These are phyloP conservation scores for Kalaharituber pfeilii DNA, from an alignment of 2,329 filamentous ascomycete genomes.

Conservation along the genomic window DNA sequence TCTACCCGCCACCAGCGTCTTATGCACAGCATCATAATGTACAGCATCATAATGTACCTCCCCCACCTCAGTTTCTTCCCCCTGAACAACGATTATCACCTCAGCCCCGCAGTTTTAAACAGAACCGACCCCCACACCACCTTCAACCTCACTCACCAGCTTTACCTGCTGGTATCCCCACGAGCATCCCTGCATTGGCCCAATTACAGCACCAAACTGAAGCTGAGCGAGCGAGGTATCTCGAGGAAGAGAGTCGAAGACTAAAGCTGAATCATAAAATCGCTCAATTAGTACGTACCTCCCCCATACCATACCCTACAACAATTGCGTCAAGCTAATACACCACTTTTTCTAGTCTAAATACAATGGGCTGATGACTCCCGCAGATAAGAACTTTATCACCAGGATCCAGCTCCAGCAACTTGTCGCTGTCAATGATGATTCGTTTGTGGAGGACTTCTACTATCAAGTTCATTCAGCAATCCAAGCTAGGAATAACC, in stretches of 20 bases:
- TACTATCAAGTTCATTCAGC: constrained; percentile 97
- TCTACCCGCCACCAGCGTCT: neutral
- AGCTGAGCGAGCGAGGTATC: constrained; percentile 63
- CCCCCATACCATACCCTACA: neutral
- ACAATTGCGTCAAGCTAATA: neutral
- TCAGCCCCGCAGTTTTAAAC: constrained; percentile 12
- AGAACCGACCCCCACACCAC: neutral
- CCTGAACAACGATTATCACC: constrained; percentile 25
- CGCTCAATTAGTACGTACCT: constrained; percentile 21
- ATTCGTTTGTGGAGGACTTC: constrained; percentile 77
- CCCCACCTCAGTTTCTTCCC: constrained; percentile 22
- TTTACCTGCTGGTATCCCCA: constrained; percentile 31
- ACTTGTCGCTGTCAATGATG: constrained; percentile 71
- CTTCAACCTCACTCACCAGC: neutral
- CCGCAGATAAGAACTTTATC: constrained; percentile 98
- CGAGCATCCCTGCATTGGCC: constrained; percentile 42
- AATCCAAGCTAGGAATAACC: constrained; percentile 79
- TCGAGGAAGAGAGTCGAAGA: constrained; percentile 82
- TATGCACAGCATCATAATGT: constrained; percentile 22
- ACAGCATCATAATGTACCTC: constrained; percentile 22
- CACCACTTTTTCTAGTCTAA: constrained; percentile 62
- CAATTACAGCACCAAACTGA: constrained; percentile 31
- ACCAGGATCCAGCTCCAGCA: constrained; percentile 95
- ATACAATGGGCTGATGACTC: constrained; percentile 91
- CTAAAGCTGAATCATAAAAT: constrained; percentile 99